Percentiles rank a stretch among this genome's conserved stretches.
Conservation (phyloP, 2,329 filamentous ascomycete genomes). For the Chalaropsis ovoidea region DNA sequence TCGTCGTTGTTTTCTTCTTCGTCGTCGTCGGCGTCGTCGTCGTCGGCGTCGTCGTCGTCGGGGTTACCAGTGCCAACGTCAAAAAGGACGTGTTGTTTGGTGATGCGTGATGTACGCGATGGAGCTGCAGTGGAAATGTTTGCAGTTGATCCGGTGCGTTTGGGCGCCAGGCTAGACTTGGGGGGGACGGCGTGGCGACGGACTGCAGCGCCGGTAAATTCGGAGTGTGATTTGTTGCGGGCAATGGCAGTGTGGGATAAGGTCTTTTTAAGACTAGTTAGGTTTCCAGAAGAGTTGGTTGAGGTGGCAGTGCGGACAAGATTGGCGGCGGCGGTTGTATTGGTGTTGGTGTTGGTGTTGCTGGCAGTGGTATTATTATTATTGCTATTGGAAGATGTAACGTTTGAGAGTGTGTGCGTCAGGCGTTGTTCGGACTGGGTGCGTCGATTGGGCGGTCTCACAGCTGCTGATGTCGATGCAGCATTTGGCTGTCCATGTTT, state of each 20-base stretch:
- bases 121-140: conserved; percentile 13
- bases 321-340: background rate
- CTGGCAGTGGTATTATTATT: background rate
- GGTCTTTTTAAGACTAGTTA: conserved; percentile 19
- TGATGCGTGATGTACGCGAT: conserved; percentile 42
- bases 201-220: conserved; percentile 38
- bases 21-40: conserved; percentile 43
- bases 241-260: conserved; percentile 24
- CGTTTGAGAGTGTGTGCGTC: conserved; percentile 12
- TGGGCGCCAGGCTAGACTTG: conserved; percentile 44
- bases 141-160: conserved; percentile 36
- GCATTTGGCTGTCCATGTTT: conserved; percentile 22
- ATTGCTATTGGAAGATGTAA: conserved; percentile 7
- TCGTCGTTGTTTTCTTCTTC: conserved; percentile 37
- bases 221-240: conserved; percentile 28
- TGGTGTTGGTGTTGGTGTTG: background rate
- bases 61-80: conserved; percentile 45
- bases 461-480: conserved; percentile 13
- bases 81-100: conserved; percentile 50
- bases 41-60: conserved; percentile 44
- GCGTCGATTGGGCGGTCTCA: conserved; percentile 23
- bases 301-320: no score
- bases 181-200: conserved; percentile 48
- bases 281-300: conserved; percentile 4
- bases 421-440: conserved; percentile 23